A percentile compares a stretch with the other conserved stretches of the same genome.
Conservation (phyloP, 371 early-diverging fungal genomes). For the Spraguea lophii region DNA sequence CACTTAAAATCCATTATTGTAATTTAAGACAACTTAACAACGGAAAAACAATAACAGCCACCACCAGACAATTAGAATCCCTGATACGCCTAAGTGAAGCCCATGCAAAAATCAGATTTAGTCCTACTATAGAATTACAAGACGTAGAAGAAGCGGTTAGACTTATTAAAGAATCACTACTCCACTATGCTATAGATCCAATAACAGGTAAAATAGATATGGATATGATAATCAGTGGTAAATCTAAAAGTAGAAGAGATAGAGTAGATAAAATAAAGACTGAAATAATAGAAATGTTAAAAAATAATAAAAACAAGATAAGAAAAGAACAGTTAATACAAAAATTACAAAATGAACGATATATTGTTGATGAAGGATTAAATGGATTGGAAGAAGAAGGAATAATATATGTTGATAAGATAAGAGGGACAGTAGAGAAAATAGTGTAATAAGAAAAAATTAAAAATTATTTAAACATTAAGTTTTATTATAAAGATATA, state of each 20-base stretch:
- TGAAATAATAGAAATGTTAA: neutral
- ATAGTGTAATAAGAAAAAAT: too few species aligned
- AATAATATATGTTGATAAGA: conserved; percentile 4
- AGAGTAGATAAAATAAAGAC: conserved; percentile 35
- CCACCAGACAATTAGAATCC: conserved; percentile 90
- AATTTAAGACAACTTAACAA: conserved; percentile 60
- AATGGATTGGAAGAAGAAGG: conserved; percentile 27
- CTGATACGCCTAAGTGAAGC: conserved; percentile 94
- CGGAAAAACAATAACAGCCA: conserved; percentile 68
- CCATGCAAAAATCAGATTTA: conserved; percentile 74
- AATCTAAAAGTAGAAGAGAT: conserved; percentile 35
- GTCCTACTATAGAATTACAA: conserved; percentile 50
- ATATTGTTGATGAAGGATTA: conserved; percentile 20
- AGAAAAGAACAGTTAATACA: neutral
- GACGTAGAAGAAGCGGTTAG: conserved; percentile 64
- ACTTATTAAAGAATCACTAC: conserved; percentile 69
- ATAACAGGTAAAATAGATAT: conserved; percentile 84
- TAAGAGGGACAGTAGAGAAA: conserved; percentile 3
- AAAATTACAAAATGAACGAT: conserved; percentile 10
- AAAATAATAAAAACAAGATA: neutral
- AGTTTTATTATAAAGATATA: too few species aligned
- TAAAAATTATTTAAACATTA: too few species aligned
- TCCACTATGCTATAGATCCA: conserved; percentile 84
- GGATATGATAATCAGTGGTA: conserved; percentile 77
- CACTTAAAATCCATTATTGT: conserved; percentile 61